Conservation (phyloP, 179 eudicot genomes). For the Actinidia arguta region DNA sequence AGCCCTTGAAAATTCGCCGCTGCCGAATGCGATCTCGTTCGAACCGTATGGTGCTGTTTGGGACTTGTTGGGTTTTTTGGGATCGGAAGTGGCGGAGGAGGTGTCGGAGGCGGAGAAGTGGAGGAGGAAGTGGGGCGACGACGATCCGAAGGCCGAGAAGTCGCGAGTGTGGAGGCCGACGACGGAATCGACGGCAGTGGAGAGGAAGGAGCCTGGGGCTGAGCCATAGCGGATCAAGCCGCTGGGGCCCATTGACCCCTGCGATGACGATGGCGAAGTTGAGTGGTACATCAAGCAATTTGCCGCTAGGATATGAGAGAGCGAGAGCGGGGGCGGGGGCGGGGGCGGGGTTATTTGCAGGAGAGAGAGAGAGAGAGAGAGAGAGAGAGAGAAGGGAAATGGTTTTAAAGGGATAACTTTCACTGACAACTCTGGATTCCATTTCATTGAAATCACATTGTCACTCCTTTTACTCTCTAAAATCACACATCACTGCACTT, state of each 20-base stretch:
- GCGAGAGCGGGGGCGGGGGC: too few relatives aligned
- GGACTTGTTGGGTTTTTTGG: not conserved
- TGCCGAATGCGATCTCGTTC: not conserved
- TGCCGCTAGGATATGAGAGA: too few relatives aligned
- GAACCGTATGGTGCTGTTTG: conserved; percentile 4
- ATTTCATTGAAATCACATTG: too few relatives aligned
- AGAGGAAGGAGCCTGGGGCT: conserved; percentile 60
- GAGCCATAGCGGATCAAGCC: conserved; percentile 61
- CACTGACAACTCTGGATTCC: too few relatives aligned
- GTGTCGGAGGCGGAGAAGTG: too few relatives aligned
- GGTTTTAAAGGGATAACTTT: too few relatives aligned
- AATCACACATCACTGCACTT: too few relatives aligned
- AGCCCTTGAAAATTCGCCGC: conserved; percentile 4
- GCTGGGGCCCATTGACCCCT: conserved; percentile 33
- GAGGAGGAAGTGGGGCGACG: conserved; percentile 1
- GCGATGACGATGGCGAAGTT: conserved; percentile 38
- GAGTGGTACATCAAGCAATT: conserved; percentile 44
- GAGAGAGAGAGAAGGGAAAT: too few relatives aligned
- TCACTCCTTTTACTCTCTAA: too few relatives aligned
- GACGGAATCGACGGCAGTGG: conserved; percentile 55
- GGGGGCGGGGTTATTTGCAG: too few relatives aligned
- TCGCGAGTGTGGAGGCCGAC: conserved; percentile 28
- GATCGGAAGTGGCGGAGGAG: not conserved
- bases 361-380: too few relatives aligned
- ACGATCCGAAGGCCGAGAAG: conserved; percentile 9